Percentiles rank a stretch among this genome's conserved stretches.
Evolutionary conservation across 257 asterid genomes (phyloP).

Genomic region (Linaria vulgaris): DNA sequence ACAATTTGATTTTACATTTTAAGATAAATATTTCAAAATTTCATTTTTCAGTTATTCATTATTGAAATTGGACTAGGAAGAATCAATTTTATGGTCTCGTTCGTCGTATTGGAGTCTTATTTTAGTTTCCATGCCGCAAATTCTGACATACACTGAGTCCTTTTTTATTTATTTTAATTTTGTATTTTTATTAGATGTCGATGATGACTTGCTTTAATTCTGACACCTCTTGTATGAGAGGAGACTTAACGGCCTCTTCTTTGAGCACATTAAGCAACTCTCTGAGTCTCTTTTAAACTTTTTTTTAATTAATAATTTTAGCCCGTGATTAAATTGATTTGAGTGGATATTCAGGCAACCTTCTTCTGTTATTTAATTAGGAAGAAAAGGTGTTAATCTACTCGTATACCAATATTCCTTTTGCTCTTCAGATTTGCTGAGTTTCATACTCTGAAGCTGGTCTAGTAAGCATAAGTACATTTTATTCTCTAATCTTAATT

Average conservation of each 20-base stretch:
- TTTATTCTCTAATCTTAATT: too few relatives aligned
- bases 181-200: slow-evolving; percentile 6
- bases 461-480: slow-evolving; percentile 17
- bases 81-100: slow-evolving; percentile 28
- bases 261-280: slow-evolving; percentile 80
- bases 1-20: too few relatives aligned
- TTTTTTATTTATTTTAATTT: background rate
- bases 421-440: slow-evolving; percentile 25
- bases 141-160: slow-evolving; percentile 29
- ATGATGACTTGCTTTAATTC: slow-evolving; percentile 71
- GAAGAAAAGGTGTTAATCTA: slow-evolving; percentile 9
- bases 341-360: slow-evolving; percentile 25
- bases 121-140: slow-evolving; percentile 26
- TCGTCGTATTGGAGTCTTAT: slow-evolving; percentile 25
- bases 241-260: slow-evolving; percentile 45
- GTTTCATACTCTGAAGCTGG: slow-evolving; percentile 17
- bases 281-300: slow-evolving; percentile 43
- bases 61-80: slow-evolving; percentile 11
- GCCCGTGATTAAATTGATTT: background rate
- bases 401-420: slow-evolving; percentile 4
- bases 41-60: too few relatives aligned
- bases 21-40: too few relatives aligned
- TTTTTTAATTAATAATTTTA: background rate
- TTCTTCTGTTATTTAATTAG: background rate
- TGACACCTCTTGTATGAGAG: slow-evolving; percentile 98